Conservation (phyloP, 257 asterid species). For the Euphrasia confusa region DNA sequence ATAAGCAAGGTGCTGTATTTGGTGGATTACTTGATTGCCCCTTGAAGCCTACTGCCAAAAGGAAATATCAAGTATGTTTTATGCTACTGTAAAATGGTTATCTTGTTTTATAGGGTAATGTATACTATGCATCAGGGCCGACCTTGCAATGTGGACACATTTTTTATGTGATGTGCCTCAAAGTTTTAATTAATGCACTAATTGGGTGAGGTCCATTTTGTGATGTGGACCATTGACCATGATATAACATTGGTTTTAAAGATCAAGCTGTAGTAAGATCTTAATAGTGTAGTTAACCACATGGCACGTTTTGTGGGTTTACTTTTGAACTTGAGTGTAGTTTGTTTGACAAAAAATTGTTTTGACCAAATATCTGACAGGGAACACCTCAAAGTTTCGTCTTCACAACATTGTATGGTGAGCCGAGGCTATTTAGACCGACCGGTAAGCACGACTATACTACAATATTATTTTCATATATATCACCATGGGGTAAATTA, state of each 20-base stretch:
- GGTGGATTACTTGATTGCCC: slow-evolving; percentile 95
- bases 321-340: too few species aligned
- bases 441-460: slow-evolving; percentile 54
- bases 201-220: too few species aligned
- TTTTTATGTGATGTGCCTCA: neutral
- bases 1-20: slow-evolving; percentile 85
- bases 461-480: neutral
- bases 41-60: slow-evolving; percentile 69
- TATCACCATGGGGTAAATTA: slow-evolving; percentile 22
- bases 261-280: neutral
- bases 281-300: too few species aligned
- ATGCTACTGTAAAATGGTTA: slow-evolving; percentile 1
- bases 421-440: slow-evolving; percentile 86
- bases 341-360: neutral
- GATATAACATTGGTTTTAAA: neutral
- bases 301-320: too few species aligned
- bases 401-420: slow-evolving; percentile 88
- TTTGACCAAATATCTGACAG: slow-evolving; percentile 32
- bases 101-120: neutral
- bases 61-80: slow-evolving; percentile 75
- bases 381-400: slow-evolving; percentile 85
- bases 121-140: too few species aligned
- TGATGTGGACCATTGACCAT: too few species aligned
- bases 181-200: neutral
- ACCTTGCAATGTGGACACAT: too few species aligned